A percentile compares a stretch with the other conserved stretches of the same genome.
Evolutionary conservation across 2,329 filamentous ascomycete species (phyloP).

Genomic region (Dactylellina cionopaga): DNA sequence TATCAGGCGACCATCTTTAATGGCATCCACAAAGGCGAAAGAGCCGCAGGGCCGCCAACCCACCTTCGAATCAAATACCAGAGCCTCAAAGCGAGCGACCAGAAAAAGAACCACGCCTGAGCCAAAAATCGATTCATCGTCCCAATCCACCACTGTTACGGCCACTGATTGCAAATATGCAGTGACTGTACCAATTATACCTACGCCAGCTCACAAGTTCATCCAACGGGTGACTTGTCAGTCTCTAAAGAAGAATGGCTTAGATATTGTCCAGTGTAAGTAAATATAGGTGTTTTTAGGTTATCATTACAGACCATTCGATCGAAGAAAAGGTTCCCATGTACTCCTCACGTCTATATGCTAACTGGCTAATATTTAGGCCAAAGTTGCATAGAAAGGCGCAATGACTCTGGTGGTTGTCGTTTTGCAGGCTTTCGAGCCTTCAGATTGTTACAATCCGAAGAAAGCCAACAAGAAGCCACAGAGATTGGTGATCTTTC

Average conservation of each 20-base stretch:
- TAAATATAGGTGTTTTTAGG: not conserved
- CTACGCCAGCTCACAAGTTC: conserved; percentile 30
- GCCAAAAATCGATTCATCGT: too few species aligned
- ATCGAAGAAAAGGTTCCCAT: not conserved
- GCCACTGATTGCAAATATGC: not conserved
- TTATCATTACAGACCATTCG: not conserved
- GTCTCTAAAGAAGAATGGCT: conserved; percentile 38
- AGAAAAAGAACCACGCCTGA: not conserved
- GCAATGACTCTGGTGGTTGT: conserved; percentile 52
- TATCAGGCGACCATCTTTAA: not conserved
- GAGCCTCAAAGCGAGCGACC: not conserved
- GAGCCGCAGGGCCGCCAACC: not conserved
- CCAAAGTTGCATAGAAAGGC: conserved; percentile 55
- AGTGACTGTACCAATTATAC: not conserved
- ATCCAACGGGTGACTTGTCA: conserved; percentile 45
- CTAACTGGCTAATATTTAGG: conserved; percentile 8
- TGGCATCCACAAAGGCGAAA: conserved; percentile 6
- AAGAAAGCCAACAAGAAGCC: not conserved
- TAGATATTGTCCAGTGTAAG: conserved; percentile 38
- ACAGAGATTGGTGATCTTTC: too few species aligned
- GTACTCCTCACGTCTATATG: too few species aligned
- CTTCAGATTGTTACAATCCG: conserved; percentile 40
- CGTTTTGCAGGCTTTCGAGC: conserved; percentile 52
- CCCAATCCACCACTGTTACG: not conserved
- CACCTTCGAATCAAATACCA: not conserved